Evolutionary conservation across 2,329 filamentous ascomycete species (phyloP), one percentile per base, ranked within the genome.

Genomic region (Phialophora expanda): DNA sequence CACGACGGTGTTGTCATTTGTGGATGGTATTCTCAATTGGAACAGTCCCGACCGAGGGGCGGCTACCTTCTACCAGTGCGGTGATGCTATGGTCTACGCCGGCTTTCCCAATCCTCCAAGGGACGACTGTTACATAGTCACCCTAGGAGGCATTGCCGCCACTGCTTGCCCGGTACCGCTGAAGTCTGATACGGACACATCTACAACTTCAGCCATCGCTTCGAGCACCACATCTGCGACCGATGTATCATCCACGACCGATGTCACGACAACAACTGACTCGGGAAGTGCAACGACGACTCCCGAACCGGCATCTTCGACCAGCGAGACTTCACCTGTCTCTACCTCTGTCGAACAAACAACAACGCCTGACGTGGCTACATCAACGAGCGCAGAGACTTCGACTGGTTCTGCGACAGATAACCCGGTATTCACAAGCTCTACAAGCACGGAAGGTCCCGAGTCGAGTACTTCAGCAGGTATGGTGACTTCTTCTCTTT

Each of bases 1-100:
- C 9, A 66, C 56, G 17, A 67, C 62, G 2, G 60, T 56, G 8
- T 66, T 71, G 24, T 67, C 48, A 28, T 69, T 72, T 58, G 61
- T 56, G 17, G 64, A 72, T 48, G 70, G 70, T 48, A 63, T 68
- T 28, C 53, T 72, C 41, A 32, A 57, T 2, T 72, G 70, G 70
- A 53, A 71, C 28, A 64, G 56, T 28, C 22, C 64, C 11, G 67
- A 68, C 46, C 56, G 26, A 34, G 70, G 69, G 4, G 20, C 44
- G 17, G 70, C 65, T 6, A 62, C 32, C 8, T 70, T 70, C 56
- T 72, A 71, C 46, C 66, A 66, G 41, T 72, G 70, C 56, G 59
- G 54, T 30, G 62, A 67, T 41, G 64, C 60, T 28, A 32, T 53
- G 2, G 53, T 71, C 6, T 72, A 65, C 48, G 66, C 69, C 28